phyloP scores from a whole-genome alignment of 164 flowering plant species.

The Houttuynia cordata region DNA sequence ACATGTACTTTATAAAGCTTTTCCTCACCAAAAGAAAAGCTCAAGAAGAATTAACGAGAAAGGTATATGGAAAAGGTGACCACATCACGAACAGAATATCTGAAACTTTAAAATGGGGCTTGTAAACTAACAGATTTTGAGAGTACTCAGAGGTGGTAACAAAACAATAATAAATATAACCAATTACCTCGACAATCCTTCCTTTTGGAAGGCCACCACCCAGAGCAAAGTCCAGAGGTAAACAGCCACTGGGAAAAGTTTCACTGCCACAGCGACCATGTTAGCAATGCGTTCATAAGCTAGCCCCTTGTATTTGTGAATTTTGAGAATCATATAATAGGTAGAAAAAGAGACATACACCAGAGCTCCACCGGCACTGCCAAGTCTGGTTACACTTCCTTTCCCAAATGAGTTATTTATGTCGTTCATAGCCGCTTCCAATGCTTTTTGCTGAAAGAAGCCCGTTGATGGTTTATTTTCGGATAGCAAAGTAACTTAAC shows the following conservation, averaged over 20 bases:
- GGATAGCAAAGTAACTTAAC: no score
- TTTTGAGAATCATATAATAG: neutral
- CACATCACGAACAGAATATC: no score
- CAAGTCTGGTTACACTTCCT: conserved; percentile 96
- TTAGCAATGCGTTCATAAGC: neutral
- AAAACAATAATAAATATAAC: neutral
- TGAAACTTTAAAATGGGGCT: no score
- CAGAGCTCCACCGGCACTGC: conserved; percentile 97
- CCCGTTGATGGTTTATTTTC: neutral
- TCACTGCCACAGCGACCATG: conserved; percentile 40
- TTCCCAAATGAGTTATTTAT: conserved; percentile 92
- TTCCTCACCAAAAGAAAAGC: no score
- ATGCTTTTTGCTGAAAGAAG: conserved; percentile 78
- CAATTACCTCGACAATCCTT: conserved; percentile 83
- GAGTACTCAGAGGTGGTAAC: neutral
- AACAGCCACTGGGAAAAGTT: conserved; percentile 98
- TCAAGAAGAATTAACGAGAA: no score
- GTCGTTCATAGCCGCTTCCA: conserved; percentile 96
- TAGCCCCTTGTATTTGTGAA: neutral
- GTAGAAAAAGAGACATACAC: conserved; percentile 44
- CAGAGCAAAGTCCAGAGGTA: conserved; percentile 85
- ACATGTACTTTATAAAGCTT: no score
- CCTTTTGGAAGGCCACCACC: conserved; percentile 99
- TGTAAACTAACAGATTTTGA: no score
- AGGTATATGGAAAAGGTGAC: no score